Evolutionary conservation across 495 filamentous ascomycete species (phyloP).

Genomic region (Entonaema liquescens): DNA sequence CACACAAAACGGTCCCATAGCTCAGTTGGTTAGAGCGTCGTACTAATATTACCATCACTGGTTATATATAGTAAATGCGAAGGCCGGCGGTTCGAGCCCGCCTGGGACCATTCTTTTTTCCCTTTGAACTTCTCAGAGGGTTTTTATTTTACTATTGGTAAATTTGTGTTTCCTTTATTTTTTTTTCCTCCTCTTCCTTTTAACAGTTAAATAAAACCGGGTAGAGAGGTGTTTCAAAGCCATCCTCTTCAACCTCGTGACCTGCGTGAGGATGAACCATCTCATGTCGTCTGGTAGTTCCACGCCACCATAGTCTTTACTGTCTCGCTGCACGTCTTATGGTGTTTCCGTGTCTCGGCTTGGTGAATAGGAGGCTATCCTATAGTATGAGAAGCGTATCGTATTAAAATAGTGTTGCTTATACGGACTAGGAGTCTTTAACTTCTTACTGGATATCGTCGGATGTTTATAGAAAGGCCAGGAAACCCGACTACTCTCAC

Average conservation of each 20-base stretch:
- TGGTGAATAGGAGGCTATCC: background rate
- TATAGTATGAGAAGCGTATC: background rate
- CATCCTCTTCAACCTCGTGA: no score
- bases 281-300: background rate
- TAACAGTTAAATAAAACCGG: no score
- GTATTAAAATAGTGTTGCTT: background rate
- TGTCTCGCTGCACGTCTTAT: background rate
- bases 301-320: background rate
- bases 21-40: conserved; percentile 37
- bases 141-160: background rate
- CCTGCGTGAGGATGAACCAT: no score
- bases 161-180: background rate
- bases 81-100: conserved; percentile 32
- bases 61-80: conserved; percentile 22
- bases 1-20: conserved; percentile 17
- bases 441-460: background rate
- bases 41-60: conserved; percentile 11
- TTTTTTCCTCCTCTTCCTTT: no score
- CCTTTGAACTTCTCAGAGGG: background rate
- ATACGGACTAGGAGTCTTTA: background rate
- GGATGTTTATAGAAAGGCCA: background rate
- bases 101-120: conserved; percentile 18
- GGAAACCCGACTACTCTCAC: background rate
- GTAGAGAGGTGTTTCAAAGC: no score
- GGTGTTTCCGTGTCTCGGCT: background rate